Evolutionary conservation across 2,329 filamentous ascomycete genomes (phyloP), one percentile per base, ranked within the genome.

Genomic region (Epichloe amarillans): DNA sequence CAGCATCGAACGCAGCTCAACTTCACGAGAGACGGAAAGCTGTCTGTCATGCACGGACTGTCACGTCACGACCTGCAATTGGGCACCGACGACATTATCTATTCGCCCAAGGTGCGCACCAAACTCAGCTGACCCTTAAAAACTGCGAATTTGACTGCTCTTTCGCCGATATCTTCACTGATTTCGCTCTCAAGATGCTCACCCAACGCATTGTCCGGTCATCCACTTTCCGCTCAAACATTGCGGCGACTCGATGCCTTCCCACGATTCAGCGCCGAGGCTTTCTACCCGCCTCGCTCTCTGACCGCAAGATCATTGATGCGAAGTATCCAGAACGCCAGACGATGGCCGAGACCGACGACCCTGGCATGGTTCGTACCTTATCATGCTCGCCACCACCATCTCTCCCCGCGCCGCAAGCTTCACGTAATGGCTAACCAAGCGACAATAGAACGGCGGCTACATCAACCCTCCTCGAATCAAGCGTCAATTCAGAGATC

Each of bases 401-500:
- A 14, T 45, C 15, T 12, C 42, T 17, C 15, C 36, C 36, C 10
- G 14, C 37, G 1, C 17, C 30, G 38, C 40, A 50, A 33, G 33
- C 15, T 38, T 36, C 14, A 4, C 39, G 21, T 17, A 39, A 58
- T 63, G 54, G 63, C 58, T 56, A 47, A 61, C 17, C 53, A 57
- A 57, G 55, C 39, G 14, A 50, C 57, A 55, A 53, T 65, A 90
- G 86, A 94, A 90, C 69, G 88, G 87, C 63, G 85, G 84, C 68
- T 93, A 88, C 68, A 77, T 86, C 64, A 88, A 90, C 71, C 86
- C 87, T 52, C 80, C 82, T 14, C 71, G 76, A 50, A 73, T 91
- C 69, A 96, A 95, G 77, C 86, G 91, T 60, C 84, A 89, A 68
- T 86, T 88, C 72, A 88, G 93, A 66, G 93, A 97, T 69, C 93